Percentiles rank a stretch among this genome's conserved stretches.
Evolutionary conservation across 495 filamentous ascomycete genomes (phyloP).

Genomic region (Lichina pygmaea): DNA sequence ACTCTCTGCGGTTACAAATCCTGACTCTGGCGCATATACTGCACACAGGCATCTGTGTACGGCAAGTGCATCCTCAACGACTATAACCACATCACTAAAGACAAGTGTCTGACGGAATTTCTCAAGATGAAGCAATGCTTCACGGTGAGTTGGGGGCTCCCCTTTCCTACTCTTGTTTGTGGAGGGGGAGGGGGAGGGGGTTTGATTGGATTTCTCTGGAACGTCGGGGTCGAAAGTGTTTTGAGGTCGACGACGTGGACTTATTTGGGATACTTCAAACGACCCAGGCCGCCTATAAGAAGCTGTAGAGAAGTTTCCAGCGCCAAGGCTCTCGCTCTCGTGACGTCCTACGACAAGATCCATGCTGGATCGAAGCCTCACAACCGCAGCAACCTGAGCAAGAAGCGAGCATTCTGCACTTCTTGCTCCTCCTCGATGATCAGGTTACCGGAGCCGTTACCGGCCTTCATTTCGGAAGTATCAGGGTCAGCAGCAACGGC

Average conservation of each 20-base stretch:
- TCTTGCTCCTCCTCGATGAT: conserved; percentile 76
- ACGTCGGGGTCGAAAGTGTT: no score
- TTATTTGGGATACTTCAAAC: no score
- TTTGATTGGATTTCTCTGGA: no score
- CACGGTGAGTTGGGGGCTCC: conserved; percentile 25
- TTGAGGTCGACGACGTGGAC: no score
- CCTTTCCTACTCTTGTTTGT: no score
- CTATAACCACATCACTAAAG: conserved; percentile 73
- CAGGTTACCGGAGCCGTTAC: conserved; percentile 26
- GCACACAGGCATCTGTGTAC: conserved; percentile 46
- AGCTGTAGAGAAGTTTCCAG: no score
- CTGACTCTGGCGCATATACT: background rate
- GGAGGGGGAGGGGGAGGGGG: no score
- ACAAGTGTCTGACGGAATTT: conserved; percentile 75
- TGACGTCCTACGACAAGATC: background rate
- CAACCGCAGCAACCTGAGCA: conserved; percentile 58
- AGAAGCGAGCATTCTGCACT: conserved; percentile 62
- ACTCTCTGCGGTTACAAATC: background rate
- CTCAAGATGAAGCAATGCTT: conserved; percentile 71
- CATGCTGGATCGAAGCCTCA: conserved; percentile 32
- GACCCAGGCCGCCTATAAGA: no score
- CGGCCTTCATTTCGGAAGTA: background rate
- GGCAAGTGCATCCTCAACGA: conserved; percentile 81
- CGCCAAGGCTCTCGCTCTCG: no score
- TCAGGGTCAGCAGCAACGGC: conserved; percentile 28